Evolutionary conservation across 2,329 filamentous ascomycete genomes (phyloP), one percentile per base, ranked within the genome.

Genomic region (Raffaelea deltoideospora): DNA sequence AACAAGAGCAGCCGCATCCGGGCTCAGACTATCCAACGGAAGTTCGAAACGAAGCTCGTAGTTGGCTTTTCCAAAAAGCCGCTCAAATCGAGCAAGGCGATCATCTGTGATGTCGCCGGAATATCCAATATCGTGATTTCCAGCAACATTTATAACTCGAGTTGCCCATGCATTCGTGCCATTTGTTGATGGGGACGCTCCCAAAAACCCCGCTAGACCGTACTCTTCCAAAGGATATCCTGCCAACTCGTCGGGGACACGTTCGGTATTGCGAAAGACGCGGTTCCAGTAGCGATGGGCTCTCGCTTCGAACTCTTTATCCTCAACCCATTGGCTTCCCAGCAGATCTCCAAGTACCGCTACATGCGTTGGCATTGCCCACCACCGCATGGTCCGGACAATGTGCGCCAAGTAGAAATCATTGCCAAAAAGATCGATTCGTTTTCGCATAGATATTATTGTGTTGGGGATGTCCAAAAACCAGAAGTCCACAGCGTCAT

Each of bases 81-180:
- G 66, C 58, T 94, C 86, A 52, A 96, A 98, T 2, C 90, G 72
- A 21, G 72, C 64, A 37, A 95, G 65, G 4, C 86, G 74, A 42
- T 74, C 66, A n/a, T 67, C 60, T 29, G 79, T 85, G 42, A 96
- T 68, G 55, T 98, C 90, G 3, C 90, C 90, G 0, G 87, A 85
- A 53, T 98, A 98, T 24, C 90, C 90, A 50, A 98, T 78, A 55
- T 98, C 90, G 53, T 98, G 90, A 51, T 98, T 98, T 2, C 90
- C 90, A 0, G 77, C 86, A 20, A 96, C 74, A 47, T 94, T 92
- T 53, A 98, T 85, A 44, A 95, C 67, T 38, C 80, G 72, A 29
- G 64, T 68, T n/a, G 65, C 58, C 90, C 90, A 96, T 3, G 57
- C 55, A 14, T 14, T 21, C 15, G 24, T 23, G 15, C 6, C 54